Evolutionary conservation across 257 asterid species (phyloP).

Genomic region (Verbascum thapsus): DNA sequence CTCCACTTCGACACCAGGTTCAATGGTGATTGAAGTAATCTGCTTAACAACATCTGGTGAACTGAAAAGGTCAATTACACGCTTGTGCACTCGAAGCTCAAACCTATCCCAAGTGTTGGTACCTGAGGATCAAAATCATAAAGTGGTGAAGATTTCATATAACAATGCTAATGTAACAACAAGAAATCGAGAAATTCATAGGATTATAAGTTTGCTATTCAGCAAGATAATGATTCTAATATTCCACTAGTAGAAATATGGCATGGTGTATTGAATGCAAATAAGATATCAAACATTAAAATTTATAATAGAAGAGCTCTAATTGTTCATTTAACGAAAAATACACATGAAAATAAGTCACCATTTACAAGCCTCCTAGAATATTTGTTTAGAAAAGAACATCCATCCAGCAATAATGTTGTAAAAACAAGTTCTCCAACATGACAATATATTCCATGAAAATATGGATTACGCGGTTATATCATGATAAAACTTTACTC

Average conservation of each 20-base stretch:
- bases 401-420: not conserved
- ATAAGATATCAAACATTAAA: too few relatives aligned
- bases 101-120: constrained; percentile 61
- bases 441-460: not conserved
- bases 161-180: not conserved
- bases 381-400: not conserved
- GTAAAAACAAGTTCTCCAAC: not conserved
- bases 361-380: too few relatives aligned
- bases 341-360: too few relatives aligned
- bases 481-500: not conserved
- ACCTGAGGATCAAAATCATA: constrained; percentile 34
- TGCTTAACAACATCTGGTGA: constrained; percentile 74
- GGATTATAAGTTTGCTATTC: not conserved
- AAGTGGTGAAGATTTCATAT: not conserved
- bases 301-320: too few relatives aligned
- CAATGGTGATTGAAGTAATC: constrained; percentile 65
- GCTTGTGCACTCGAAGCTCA: constrained; percentile 64
- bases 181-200: not conserved
- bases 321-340: too few relatives aligned
- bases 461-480: not conserved
- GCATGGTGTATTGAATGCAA: too few relatives aligned
- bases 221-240: too few relatives aligned
- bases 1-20: constrained; percentile 70
- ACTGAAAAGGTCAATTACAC: constrained; percentile 68
- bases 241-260: too few relatives aligned